These are phyloP conservation scores for Catunica adiposa DNA, from an alignment of 2,329 filamentous ascomycete genomes.

Conservation along the genomic window DNA sequence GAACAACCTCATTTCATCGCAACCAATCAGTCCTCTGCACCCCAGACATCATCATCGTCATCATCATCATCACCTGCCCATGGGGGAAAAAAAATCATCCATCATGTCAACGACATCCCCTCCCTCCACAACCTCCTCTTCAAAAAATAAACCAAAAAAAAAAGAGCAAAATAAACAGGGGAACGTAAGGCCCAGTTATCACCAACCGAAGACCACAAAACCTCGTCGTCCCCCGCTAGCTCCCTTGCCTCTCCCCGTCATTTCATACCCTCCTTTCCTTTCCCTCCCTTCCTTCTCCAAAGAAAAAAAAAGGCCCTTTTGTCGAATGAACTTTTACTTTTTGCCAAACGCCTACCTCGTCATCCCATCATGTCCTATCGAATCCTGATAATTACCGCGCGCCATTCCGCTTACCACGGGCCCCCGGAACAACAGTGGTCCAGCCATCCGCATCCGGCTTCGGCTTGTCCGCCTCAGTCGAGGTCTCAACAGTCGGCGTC, in stretches of 20 bases:
- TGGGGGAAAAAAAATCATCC: not conserved
- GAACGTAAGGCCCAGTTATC: not conserved
- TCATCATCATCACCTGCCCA: slow-evolving; percentile 1
- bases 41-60: not conserved
- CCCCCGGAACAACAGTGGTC: slow-evolving; percentile 35
- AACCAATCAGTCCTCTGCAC: not conserved
- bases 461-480: slow-evolving; percentile 18
- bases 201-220: too few relatives aligned
- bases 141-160: slow-evolving; percentile 17
- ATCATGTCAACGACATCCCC: not conserved
- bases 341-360: not conserved
- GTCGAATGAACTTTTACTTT: slow-evolving; percentile 2
- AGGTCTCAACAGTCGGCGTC: slow-evolving; percentile 15
- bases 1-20: too few relatives aligned
- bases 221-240: too few relatives aligned
- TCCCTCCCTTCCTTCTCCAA: slow-evolving; percentile 12
- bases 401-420: slow-evolving; percentile 15
- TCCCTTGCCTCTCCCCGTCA: not conserved
- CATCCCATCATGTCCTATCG: slow-evolving; percentile 6
- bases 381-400: not conserved
- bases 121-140: not conserved
- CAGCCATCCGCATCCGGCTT: slow-evolving; percentile 42
- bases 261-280: slow-evolving; percentile 3
- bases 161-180: slow-evolving; percentile 15
- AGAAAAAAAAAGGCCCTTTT: slow-evolving; percentile 5